Base-by-base conservation (phyloP, 768 basidiomycete species). In the Boletus edulis region DNA sequence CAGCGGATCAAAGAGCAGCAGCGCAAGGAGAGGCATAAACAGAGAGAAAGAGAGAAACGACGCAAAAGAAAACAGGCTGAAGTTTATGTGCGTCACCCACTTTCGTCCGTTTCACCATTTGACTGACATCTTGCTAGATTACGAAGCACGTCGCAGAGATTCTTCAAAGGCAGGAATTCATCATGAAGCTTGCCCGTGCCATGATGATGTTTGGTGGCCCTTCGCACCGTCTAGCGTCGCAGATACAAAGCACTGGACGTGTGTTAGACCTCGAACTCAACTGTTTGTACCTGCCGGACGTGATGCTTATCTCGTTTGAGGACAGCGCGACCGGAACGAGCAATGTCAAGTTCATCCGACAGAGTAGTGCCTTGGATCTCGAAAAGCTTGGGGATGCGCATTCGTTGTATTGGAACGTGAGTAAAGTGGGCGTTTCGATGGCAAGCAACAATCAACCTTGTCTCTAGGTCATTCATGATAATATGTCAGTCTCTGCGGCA, bases 191-290 rank as follows among this genome's bases (percentile, higher is more conserved):
- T 29, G 82, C 87, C 7, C 81, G 89, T 48, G 84, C 89, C 11
- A 84, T 94, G 79, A 94, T 94, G 89, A 90, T 89, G 82, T 92
- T 90, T 60, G 91, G 91, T 11, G 86, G 85, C 2, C 89, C 91
- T 18, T 81, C 86, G 13, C 90, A 95, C 68, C 86, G 91, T 40
- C 78, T 94, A 18, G 89, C 86, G 63, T 80, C 89, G 2, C 91
- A 94, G 67, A 84, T 94, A 52, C 83, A 85, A 65, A 84, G 87
- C 14, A 89, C 91, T 1, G 89, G 85, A 14, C 79, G 78, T 8
- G 89, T 93, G 14, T 80, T 94, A 24, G 91, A 94, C 58, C 77
- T 94, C 55, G 78, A 81, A 59, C 77, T 84, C 44, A 81, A 79
- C 49, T 87, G 90, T 72, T 78, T 93, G 70, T 89, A 91, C 65